Conservation (phyloP, 805 yeast species). For the Saccharomycopsis babjevae region DNA sequence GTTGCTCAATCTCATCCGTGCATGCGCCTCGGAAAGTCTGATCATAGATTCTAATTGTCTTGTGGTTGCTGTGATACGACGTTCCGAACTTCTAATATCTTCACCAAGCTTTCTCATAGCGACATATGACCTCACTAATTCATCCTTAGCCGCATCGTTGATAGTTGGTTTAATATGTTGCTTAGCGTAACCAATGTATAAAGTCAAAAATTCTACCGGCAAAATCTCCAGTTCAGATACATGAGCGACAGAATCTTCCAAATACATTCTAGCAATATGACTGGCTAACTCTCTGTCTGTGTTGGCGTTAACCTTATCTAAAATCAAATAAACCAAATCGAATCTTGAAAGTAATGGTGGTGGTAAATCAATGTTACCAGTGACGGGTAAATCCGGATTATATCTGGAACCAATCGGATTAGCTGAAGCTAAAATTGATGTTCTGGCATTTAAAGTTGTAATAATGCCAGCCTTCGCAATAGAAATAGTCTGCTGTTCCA, state of each 20-base stretch:
- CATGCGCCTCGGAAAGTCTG: slow-evolving; percentile 91
- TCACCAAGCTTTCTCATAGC: slow-evolving; percentile 93
- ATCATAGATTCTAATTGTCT: slow-evolving; percentile 95
- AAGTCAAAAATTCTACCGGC: slow-evolving; percentile 79
- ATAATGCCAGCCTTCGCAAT: slow-evolving; percentile 98
- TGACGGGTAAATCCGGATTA: slow-evolving; percentile 90
- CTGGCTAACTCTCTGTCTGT: slow-evolving; percentile 79
- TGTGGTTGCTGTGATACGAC: slow-evolving; percentile 94
- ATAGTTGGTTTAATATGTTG: slow-evolving; percentile 73
- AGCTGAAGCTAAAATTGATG: slow-evolving; percentile 92
- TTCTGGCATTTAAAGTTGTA: slow-evolving; percentile 92
- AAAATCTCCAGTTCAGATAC: slow-evolving; percentile 60
- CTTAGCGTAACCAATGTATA: slow-evolving; percentile 90
- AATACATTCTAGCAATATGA: slow-evolving; percentile 84
- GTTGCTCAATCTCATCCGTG: slow-evolving; percentile 79
- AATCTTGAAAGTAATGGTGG: slow-evolving; percentile 93
- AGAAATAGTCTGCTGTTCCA: slow-evolving; percentile 98
- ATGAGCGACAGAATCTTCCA: slow-evolving; percentile 75
- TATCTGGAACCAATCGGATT: slow-evolving; percentile 95
- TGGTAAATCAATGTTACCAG: slow-evolving; percentile 90
- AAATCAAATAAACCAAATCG: slow-evolving; percentile 83
- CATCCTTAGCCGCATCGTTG: slow-evolving; percentile 71
- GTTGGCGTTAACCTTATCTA: slow-evolving; percentile 85
- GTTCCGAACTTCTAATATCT: slow-evolving; percentile 75
- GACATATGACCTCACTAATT: slow-evolving; percentile 79